These are phyloP conservation scores for Aaosphaeria pasadenensis DNA, from an alignment of 2,329 filamentous ascomycete genomes.

Conservation along the genomic window DNA sequence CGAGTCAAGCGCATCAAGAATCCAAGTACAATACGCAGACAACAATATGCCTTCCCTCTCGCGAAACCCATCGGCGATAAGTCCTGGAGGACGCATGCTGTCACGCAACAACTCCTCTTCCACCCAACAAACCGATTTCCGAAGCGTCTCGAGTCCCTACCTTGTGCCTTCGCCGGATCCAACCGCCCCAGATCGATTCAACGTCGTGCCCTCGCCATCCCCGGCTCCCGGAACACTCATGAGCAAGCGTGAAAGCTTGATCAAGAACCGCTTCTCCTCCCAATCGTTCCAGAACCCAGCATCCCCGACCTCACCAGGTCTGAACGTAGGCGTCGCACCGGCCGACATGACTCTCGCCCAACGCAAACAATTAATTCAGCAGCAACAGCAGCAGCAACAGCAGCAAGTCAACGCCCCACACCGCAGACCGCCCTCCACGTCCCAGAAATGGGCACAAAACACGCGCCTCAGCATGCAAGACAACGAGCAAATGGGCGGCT, in stretches of 20 bases:
- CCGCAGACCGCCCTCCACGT: conserved; percentile 21
- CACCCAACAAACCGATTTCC: conserved; percentile 10
- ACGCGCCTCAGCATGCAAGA: conserved; percentile 15
- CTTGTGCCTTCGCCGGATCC: conserved; percentile 11
- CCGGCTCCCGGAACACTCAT: conserved; percentile 48
- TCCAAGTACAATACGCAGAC: background rate
- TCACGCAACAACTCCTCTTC: background rate
- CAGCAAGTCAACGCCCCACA: background rate
- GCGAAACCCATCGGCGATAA: background rate
- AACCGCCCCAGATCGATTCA: conserved; percentile 31
- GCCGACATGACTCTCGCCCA: conserved; percentile 73
- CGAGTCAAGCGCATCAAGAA: conserved; percentile 19
- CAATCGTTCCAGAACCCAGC: conserved; percentile 34
- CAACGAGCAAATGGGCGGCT: conserved; percentile 20
- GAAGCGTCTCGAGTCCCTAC: conserved; percentile 30
- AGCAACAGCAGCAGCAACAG: conserved; percentile 10
- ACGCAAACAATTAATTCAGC: conserved; percentile 45
- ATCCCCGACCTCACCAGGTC: conserved; percentile 20
- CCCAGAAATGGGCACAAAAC: conserved; percentile 27
- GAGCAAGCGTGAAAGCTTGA: conserved; percentile 52
- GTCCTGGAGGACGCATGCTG: conserved; percentile 1
- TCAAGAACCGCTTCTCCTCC: conserved; percentile 41
- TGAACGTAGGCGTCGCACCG: conserved; percentile 28
- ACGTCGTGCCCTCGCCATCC: conserved; percentile 26
- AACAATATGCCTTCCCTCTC: conserved; percentile 1